These are phyloP conservation scores for Entomortierella lignicola DNA, from an alignment of 192 early-diverging fungal genomes.

Conservation along the genomic window DNA sequence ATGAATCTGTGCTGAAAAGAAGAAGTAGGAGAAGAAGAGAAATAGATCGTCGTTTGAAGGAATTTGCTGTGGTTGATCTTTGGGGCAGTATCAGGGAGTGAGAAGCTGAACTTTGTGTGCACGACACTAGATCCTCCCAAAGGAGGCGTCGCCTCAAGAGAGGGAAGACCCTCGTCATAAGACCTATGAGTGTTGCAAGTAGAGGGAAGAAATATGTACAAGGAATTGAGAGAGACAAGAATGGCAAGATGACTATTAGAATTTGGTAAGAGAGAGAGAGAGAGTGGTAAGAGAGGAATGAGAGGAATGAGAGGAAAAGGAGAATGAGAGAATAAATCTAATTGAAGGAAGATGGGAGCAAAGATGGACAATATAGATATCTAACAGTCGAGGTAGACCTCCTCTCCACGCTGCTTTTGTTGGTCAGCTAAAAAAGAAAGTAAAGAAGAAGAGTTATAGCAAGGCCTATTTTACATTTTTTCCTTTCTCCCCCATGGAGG, in stretches of 20 bases:
- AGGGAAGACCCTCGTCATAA: conserved; percentile 23
- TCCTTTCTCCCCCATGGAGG: too few relatives aligned
- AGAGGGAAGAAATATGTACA: not conserved
- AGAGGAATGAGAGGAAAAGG: not conserved
- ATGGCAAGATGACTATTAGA: not conserved
- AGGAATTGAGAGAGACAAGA: conserved; percentile 8
- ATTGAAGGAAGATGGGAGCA: too few relatives aligned
- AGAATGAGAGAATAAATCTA: too few relatives aligned
- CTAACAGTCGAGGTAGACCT: not conserved
- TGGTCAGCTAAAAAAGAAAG: not conserved
- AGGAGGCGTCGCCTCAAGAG: conserved; percentile 6
- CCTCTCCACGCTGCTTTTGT: not conserved
- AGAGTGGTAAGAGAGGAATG: not conserved
- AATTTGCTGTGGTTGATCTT: not conserved
- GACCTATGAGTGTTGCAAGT: not conserved
- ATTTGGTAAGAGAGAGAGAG: conserved; percentile 2
- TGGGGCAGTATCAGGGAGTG: not conserved
- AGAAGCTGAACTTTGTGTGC: not conserved
- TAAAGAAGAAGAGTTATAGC: too few relatives aligned
- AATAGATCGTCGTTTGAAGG: not conserved
- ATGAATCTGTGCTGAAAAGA: not conserved
- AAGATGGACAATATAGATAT: not conserved
- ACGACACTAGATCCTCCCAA: conserved; percentile 6
- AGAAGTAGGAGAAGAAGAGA: not conserved
- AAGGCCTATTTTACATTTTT: too few relatives aligned